Percentiles rank a stretch among this genome's conserved stretches.
phyloP scores from a whole-genome alignment of 2,329 filamentous ascomycete species.

The Mycosphaerelloides madeirae region DNA sequence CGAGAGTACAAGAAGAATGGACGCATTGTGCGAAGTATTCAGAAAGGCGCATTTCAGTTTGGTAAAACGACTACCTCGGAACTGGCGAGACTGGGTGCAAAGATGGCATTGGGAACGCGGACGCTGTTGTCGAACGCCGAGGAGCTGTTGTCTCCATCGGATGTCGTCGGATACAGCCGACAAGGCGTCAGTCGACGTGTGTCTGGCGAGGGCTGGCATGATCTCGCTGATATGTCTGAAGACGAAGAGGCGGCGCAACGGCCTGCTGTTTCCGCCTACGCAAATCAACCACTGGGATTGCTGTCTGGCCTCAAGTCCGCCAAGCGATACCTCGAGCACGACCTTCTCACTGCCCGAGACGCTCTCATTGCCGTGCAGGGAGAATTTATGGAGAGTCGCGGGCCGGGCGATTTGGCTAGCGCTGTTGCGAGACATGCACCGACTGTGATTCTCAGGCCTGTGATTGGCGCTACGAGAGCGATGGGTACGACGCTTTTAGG shows the following conservation, averaged over 20 bases:
- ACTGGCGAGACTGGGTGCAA: constrained; percentile 89
- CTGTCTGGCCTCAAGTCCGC: constrained; percentile 80
- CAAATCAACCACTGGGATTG: constrained; percentile 86
- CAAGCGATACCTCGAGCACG: constrained; percentile 75
- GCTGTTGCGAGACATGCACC: constrained; percentile 78
- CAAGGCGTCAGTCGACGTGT: constrained; percentile 11
- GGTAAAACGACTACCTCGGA: constrained; percentile 91
- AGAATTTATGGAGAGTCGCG: constrained; percentile 81
- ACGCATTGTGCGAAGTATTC: constrained; percentile 81
- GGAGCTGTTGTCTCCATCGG: constrained; percentile 56
- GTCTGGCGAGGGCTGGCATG: constrained; percentile 40
- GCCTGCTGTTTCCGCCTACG: constrained; percentile 84
- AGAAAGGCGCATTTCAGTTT: constrained; percentile 85
- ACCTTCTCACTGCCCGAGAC: constrained; percentile 80
- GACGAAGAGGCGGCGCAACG: constrained; percentile 63
- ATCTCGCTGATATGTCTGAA: constrained; percentile 47
- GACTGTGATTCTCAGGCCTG: constrained; percentile 87
- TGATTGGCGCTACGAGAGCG: constrained; percentile 83
- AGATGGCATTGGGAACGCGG: constrained; percentile 90
- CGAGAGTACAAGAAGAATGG: constrained; percentile 93
- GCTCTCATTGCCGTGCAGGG: constrained; percentile 92
- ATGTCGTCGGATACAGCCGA: constrained; percentile 15
- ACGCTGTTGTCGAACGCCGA: constrained; percentile 88
- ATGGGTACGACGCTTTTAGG: constrained; percentile 86
- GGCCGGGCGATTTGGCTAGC: constrained; percentile 71